phyloP scores from a whole-genome alignment of 495 filamentous ascomycete genomes.

The Apiosordaria backusii region DNA sequence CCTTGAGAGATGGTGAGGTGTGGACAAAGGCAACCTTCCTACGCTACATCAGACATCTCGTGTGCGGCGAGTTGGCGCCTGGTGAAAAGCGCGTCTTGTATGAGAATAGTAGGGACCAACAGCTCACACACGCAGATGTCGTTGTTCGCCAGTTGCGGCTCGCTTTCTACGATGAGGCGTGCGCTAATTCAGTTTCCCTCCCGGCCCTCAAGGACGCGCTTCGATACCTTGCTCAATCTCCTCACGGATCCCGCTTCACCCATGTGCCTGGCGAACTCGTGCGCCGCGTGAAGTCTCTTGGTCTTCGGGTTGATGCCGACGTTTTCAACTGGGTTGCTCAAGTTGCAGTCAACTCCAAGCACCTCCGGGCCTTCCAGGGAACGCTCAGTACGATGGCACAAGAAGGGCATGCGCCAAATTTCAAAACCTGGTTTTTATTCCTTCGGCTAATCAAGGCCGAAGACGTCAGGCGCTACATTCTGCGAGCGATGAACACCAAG shows the following conservation, averaged over 20 bases:
- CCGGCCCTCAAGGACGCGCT: slow-evolving; percentile 41
- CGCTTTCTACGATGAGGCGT: neutral
- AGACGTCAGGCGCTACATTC: slow-evolving; percentile 33
- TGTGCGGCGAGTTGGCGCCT: neutral
- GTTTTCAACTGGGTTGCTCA: slow-evolving; percentile 35
- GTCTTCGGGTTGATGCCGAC: slow-evolving; percentile 31
- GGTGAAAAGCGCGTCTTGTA: neutral
- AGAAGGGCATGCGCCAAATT: slow-evolving; percentile 27
- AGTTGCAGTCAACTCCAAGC: slow-evolving; percentile 26
- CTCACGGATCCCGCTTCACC: slow-evolving; percentile 8
- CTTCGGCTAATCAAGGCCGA: slow-evolving; percentile 38
- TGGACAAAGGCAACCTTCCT: neutral
- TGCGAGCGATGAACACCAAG: slow-evolving; percentile 31
- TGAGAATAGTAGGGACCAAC: neutral
- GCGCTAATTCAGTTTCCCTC: slow-evolving; percentile 11
- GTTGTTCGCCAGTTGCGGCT: neutral
- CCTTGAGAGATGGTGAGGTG: neutral
- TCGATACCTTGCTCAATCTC: slow-evolving; percentile 26
- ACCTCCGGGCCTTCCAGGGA: slow-evolving; percentile 33
- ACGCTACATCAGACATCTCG: neutral
- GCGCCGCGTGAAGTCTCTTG: slow-evolving; percentile 17
- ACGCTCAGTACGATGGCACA: slow-evolving; percentile 33
- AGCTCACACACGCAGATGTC: neutral
- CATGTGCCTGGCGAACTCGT: slow-evolving; percentile 25
- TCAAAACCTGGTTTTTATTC: slow-evolving; percentile 41